Base-by-base conservation (phyloP, 179 eudicot genomes). In the Silene noctiflora region DNA sequence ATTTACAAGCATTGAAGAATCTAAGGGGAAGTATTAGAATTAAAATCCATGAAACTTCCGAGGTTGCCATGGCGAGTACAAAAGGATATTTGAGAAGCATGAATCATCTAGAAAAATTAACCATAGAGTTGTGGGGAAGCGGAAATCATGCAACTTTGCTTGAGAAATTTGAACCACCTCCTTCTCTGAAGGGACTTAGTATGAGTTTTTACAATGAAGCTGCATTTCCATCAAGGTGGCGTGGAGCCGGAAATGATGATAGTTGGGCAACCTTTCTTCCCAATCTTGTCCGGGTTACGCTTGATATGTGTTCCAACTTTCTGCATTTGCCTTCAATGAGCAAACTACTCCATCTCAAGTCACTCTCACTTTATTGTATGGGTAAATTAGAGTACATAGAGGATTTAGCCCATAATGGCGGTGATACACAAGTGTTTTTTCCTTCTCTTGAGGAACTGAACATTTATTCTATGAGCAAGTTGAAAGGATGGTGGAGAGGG, bases 161-260 rank as follows among this genome's bases (percentile, higher is more conserved):
- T 21, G 73, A 55, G 29, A 39, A 12, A 7, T 17, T 67, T 0
- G 55, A 68, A 10, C 73, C 73, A n/a, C 79, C 65, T 9, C 21
- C 35, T 39, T 21, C 46, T 16, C 6, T 75, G 4, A 65, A 11
- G 31, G 14, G 3, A 9, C 31, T 69, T 1, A 1, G 4, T 0
- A 0, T 61, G 61, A 0, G 6, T 1, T 35, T 3, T n/a, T 60
- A 44, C 65, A 0, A 7, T 0, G 70, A 60, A 4, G 19, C n/a
- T 9, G 61, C n/a, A 53, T 16, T 70, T 46, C 72, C 72, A 69
- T 2, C n/a, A n/a, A 51, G 71, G 31, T 63, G 80, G 71, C 14
- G n/a, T 3, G 44, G 33, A 31, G 25, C 0, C 4, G 21, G 27
- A 27, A 48, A 48, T 10, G 14, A 2, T 13, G 42, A 46, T 22